Conservation (phyloP, 73 alveolate genomes). For the Paramecium primaurelia region DNA sequence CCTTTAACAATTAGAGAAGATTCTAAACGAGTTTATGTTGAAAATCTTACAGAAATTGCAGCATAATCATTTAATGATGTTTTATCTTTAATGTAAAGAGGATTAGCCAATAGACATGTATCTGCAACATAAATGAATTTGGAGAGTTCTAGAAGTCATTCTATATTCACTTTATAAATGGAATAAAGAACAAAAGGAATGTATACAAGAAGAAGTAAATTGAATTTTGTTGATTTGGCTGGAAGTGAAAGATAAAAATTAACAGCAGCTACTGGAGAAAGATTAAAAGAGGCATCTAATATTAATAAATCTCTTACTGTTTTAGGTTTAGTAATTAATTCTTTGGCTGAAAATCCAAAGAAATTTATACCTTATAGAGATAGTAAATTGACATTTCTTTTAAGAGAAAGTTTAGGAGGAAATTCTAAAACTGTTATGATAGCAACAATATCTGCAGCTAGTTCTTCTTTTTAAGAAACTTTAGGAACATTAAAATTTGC, state of each 20-base stretch:
- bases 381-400: slow-evolving; percentile 72
- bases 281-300: slow-evolving; percentile 91
- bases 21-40: slow-evolving; percentile 80
- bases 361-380: slow-evolving; percentile 75
- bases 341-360: slow-evolving; percentile 75
- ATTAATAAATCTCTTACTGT: slow-evolving; percentile 76
- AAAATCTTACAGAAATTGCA: slow-evolving; percentile 80
- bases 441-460: slow-evolving; percentile 73
- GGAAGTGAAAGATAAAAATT: slow-evolving; percentile 52
- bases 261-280: slow-evolving; percentile 83
- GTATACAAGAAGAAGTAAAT: slow-evolving; percentile 46
- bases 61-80: slow-evolving; percentile 70
- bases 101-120: slow-evolving; percentile 82
- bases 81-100: slow-evolving; percentile 71
- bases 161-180: slow-evolving; percentile 73
- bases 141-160: slow-evolving; percentile 86
- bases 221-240: slow-evolving; percentile 62
- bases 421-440: slow-evolving; percentile 77
- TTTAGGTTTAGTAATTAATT: slow-evolving; percentile 72
- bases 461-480: slow-evolving; percentile 70
- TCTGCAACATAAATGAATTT: slow-evolving; percentile 88
- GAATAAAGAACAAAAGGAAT: slow-evolving; percentile 26
- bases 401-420: slow-evolving; percentile 84
- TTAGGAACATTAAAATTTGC: slow-evolving; percentile 79
- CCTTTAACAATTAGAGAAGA: slow-evolving; percentile 68